Evolutionary conservation across 2,329 filamentous ascomycete genomes (phyloP).

Genomic region (Aureobasidium sp.): DNA sequence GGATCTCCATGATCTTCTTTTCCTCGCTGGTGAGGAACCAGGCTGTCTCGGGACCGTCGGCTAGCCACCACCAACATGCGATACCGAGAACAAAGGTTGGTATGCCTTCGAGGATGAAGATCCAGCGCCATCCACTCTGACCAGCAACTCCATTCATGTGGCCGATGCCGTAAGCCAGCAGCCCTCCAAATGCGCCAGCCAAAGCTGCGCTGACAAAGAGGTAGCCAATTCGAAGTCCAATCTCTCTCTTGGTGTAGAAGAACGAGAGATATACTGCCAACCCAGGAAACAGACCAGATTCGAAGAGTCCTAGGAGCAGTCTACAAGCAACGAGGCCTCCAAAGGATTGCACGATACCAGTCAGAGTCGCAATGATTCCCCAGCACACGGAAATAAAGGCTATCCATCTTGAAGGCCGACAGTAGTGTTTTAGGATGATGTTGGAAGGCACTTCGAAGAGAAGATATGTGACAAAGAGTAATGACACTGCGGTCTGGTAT

Average conservation of each 20-base stretch:
- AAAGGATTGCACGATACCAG: slow-evolving; percentile 61
- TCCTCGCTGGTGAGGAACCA: slow-evolving; percentile 55
- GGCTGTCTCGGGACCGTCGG: slow-evolving; percentile 60
- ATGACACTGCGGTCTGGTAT: slow-evolving; percentile 52
- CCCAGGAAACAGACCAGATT: slow-evolving; percentile 66
- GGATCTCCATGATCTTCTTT: slow-evolving; percentile 43
- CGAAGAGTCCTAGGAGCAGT: slow-evolving; percentile 60
- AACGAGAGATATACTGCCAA: slow-evolving; percentile 61
- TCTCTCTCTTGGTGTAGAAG: slow-evolving; percentile 70
- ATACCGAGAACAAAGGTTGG: slow-evolving; percentile 50
- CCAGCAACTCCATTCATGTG: slow-evolving; percentile 63
- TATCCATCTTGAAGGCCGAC: slow-evolving; percentile 38
- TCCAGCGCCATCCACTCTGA: slow-evolving; percentile 64
- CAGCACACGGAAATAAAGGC: slow-evolving; percentile 54
- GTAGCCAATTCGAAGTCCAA: slow-evolving; percentile 66
- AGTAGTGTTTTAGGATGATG: slow-evolving; percentile 39
- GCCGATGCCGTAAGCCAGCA: slow-evolving; percentile 67
- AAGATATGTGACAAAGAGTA: slow-evolving; percentile 42
- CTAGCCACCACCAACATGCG: slow-evolving; percentile 49
- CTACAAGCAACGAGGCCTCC: slow-evolving; percentile 60
- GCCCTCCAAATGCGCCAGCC: slow-evolving; percentile 64
- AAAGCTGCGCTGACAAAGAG: slow-evolving; percentile 65
- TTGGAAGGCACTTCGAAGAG: slow-evolving; percentile 41
- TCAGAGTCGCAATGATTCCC: slow-evolving; percentile 61
- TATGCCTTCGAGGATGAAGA: slow-evolving; percentile 54